A percentile compares a stretch with the other conserved stretches of the same genome.
phyloP scores from a whole-genome alignment of 1,284 basidiomycete genomes.

The Stygiomarasmius scandens region DNA sequence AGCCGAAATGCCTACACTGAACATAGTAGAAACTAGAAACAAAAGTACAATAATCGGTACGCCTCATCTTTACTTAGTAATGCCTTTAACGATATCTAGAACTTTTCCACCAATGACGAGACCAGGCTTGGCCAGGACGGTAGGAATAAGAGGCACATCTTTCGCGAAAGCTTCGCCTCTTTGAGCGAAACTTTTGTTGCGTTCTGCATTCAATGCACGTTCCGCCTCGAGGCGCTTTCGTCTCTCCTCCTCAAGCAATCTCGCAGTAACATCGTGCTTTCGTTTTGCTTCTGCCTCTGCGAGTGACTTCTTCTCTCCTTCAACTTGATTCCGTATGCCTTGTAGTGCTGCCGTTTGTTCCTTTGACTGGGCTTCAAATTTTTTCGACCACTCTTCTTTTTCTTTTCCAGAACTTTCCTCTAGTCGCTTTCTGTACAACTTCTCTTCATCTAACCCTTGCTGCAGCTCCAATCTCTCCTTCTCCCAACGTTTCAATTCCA shows the following conservation, averaged over 20 bases:
- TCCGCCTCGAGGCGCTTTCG: background rate
- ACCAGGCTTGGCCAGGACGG: background rate
- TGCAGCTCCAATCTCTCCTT: constrained; percentile 2
- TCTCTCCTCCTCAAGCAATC: background rate
- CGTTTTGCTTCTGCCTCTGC: background rate
- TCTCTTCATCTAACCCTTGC: background rate
- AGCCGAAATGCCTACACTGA: no score
- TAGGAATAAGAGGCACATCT: background rate
- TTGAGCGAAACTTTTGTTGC: background rate
- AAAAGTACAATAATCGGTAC: no score
- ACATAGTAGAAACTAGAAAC: no score
- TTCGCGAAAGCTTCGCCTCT: background rate
- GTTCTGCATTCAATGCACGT: background rate
- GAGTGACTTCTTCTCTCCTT: no score
- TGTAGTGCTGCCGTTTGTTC: no score
- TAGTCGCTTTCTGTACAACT: background rate
- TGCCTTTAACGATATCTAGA: background rate
- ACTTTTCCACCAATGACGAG: background rate
- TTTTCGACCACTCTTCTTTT: no score
- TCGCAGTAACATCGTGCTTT: background rate
- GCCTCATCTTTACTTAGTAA: no score
- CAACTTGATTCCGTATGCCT: no score
- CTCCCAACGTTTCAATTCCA: background rate
- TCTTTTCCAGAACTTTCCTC: background rate
- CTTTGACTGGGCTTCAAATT: no score